These are phyloP conservation scores for Phytophthora niederhauseri DNA, from an alignment of 352 stramenopile species.

Conservation along the genomic window DNA sequence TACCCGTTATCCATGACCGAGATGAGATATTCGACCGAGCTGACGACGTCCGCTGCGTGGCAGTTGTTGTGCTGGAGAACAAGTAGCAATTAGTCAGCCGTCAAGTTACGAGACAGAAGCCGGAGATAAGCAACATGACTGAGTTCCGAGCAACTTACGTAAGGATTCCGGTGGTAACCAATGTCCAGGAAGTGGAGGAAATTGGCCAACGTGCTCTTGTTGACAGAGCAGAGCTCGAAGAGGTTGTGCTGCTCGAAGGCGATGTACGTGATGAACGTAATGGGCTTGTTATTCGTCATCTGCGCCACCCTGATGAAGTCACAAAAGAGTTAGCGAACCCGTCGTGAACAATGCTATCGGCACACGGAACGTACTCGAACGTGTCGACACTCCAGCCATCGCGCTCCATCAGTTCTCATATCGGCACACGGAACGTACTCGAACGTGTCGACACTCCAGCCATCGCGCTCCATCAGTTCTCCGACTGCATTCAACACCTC, in stretches of 20 bases:
- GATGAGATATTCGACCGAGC: slow-evolving; percentile 84
- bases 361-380: slow-evolving; percentile 50
- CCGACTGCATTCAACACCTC: slow-evolving; percentile 71
- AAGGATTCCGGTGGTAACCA: slow-evolving; percentile 82
- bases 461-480: slow-evolving; percentile 74
- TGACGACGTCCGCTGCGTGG: slow-evolving; percentile 81
- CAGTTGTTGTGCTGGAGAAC: slow-evolving; percentile 75
- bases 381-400: slow-evolving; percentile 82
- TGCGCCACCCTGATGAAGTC: slow-evolving; percentile 49
- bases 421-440: slow-evolving; percentile 48
- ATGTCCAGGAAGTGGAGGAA: slow-evolving; percentile 85
- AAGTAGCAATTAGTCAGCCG: not conserved
- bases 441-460: slow-evolving; percentile 79
- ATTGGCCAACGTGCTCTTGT: slow-evolving; percentile 79
- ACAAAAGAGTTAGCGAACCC: slow-evolving; percentile 12
- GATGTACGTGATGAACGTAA: slow-evolving; percentile 86
- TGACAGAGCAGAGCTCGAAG: slow-evolving; percentile 72
- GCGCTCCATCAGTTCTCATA: slow-evolving; percentile 71
- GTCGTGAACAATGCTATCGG: not conserved
- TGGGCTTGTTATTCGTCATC: slow-evolving; percentile 70
- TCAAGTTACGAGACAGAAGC: slow-evolving; percentile 1
- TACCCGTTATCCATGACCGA: slow-evolving; percentile 81
- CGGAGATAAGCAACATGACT: slow-evolving; percentile 1
- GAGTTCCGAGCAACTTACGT: slow-evolving; percentile 46
- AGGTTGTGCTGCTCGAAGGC: slow-evolving; percentile 87